A percentile compares a stretch with the other conserved stretches of the same genome.
phyloP scores from a whole-genome alignment of 805 yeast genomes.

The Myxozyma udenii region DNA sequence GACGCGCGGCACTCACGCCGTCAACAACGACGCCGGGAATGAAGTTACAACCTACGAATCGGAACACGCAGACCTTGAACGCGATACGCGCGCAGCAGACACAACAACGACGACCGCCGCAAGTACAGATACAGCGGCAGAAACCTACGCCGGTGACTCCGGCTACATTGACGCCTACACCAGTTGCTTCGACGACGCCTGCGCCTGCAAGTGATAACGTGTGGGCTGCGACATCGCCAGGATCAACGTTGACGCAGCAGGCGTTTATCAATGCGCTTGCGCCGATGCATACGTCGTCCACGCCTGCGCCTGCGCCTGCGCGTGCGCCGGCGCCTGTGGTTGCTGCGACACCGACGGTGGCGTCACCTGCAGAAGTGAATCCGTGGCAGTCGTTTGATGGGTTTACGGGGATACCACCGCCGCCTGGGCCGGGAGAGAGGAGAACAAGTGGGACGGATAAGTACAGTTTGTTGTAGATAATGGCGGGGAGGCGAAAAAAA shows the following conservation, averaged over 20 bases:
- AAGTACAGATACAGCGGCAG: constrained; percentile 1
- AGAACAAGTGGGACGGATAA: too few relatives aligned
- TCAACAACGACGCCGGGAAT: constrained; percentile 1
- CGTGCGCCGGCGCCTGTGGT: background rate
- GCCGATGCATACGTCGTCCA: constrained; percentile 2
- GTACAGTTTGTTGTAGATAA: too few relatives aligned
- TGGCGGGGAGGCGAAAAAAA: too few relatives aligned
- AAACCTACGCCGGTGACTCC: background rate
- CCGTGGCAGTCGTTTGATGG: constrained; percentile 18
- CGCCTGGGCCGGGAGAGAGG: too few relatives aligned
- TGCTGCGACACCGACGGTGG: background rate
- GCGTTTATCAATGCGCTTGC: constrained; percentile 1
- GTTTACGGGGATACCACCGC: background rate
- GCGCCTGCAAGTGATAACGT: background rate
- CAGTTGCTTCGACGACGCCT: constrained; percentile 1
- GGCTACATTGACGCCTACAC: background rate
- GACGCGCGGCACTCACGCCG: background rate
- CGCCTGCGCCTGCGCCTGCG: constrained; percentile 1
- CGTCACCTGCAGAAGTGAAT: background rate
- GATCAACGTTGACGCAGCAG: background rate
- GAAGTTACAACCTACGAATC: constrained; percentile 15
- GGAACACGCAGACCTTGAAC: constrained; percentile 4
- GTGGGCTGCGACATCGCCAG: background rate
- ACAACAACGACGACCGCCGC: constrained; percentile 2
- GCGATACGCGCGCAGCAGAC: constrained; percentile 7